Base-by-base conservation (phyloP, 2,329 filamentous ascomycete genomes). In the Fusarium humuli region DNA sequence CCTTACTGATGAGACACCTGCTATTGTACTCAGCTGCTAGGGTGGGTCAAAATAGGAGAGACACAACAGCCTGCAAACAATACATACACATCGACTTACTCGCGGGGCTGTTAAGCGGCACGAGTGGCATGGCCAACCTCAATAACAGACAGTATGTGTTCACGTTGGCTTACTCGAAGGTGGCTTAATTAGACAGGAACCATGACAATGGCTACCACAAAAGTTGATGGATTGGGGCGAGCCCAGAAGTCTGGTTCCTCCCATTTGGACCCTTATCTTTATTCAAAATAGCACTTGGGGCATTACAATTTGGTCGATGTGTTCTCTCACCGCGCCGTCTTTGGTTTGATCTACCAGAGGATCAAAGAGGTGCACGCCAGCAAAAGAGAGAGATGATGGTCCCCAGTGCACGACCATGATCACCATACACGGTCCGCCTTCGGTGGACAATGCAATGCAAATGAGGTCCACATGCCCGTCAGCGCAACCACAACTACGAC, bases 381-480 rank as follows among this genome's bases (percentile, higher is more conserved):
- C 47, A 48, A 41, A 20, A 32, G 47, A 27, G 32, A 64, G 53
- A 61, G 40, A 40, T 32, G 60, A 48, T 53, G 44, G 58, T 45
- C 25, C 42, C 56, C 42, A 65, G 68, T 67, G 58, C 61, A 72
- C 66, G 64, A 70, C 63, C 70, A 54, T 41, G 69, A 71, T 75
- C 73, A 73, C 57, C 73, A 67, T 67, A 67, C 67, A 73, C 57
- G 71, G 71, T 65, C 67, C 61, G 57, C 61, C 23, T 61, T 64
- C 55, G 60, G 63, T 72, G 52, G 69, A 56, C 59, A 75, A 73
- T 72, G 60, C 69, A 69, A 71, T 74, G 62, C 29, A 67, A 73
- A 53, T 53, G 34, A 53, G 71, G 73, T 69, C 71, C 73, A 75
- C 73, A 70, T 69, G 62, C 52, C 73, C 62, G 53, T 70, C 69